phyloP scores from a whole-genome alignment of 768 basidiomycete species.

The Hygrocybe coccinea region DNA sequence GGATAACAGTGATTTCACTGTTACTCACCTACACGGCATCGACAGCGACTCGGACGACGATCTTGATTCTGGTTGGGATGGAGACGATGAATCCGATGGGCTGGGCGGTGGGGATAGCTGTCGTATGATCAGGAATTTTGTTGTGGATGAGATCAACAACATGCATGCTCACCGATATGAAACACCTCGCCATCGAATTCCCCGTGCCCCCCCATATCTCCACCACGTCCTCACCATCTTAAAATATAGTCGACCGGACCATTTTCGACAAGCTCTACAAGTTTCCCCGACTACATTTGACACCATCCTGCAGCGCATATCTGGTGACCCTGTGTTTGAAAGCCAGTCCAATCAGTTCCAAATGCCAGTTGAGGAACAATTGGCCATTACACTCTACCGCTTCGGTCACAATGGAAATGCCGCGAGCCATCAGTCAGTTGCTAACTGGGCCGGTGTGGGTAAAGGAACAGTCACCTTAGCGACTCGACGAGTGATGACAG shows the following conservation, averaged over 20 bases:
- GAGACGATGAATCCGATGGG: neutral
- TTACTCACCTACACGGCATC: neutral
- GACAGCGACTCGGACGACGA: neutral
- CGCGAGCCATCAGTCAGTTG: conserved; percentile 27
- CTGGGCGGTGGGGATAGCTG: neutral
- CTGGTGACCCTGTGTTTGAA: conserved; percentile 20
- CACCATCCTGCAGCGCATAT: conserved; percentile 19
- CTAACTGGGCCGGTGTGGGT: conserved; percentile 35
- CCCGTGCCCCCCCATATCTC: conserved; percentile 10
- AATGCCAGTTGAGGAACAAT: conserved; percentile 27
- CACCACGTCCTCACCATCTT: conserved; percentile 17
- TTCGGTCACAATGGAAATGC: conserved; percentile 41
- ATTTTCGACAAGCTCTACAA: conserved; percentile 28
- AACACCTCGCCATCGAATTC: conserved; percentile 10
- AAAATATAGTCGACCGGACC: conserved; percentile 21
- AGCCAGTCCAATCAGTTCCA: conserved; percentile 27
- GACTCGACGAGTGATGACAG: conserved; percentile 30
- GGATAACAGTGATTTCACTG: neutral
- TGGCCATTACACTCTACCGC: conserved; percentile 36
- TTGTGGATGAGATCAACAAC: conserved; percentile 2
- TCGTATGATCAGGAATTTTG: neutral
- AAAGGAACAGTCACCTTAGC: conserved; percentile 27
- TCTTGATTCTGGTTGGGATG: neutral
- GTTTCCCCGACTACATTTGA: conserved; percentile 35
- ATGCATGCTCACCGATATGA: conserved; percentile 18